phyloP scores from a whole-genome alignment of 768 basidiomycete species.

The Boletellus sp. region DNA sequence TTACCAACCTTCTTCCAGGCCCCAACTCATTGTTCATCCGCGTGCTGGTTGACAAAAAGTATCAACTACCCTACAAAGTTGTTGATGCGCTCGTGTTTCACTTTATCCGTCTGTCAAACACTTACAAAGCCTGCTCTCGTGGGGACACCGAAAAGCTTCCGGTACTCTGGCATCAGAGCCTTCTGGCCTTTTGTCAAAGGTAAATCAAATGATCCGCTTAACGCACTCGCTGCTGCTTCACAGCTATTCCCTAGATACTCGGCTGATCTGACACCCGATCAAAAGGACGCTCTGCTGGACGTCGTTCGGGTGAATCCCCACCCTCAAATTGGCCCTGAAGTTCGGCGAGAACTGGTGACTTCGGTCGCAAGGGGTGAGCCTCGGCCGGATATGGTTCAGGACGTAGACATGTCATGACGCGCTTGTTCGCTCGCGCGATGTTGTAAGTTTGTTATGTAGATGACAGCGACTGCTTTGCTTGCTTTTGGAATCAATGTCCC shows the following conservation, averaged over 20 bases:
- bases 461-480: too few species aligned
- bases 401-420: constrained; percentile 56
- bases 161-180: constrained; percentile 98
- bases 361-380: constrained; percentile 85
- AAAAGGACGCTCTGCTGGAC: constrained; percentile 95
- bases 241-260: constrained; percentile 64
- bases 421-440: neutral
- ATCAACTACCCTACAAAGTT: constrained; percentile 96
- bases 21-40: constrained; percentile 97
- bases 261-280: constrained; percentile 90
- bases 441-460: too few species aligned
- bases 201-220: constrained; percentile 28
- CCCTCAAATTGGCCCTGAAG: constrained; percentile 82
- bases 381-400: constrained; percentile 57
- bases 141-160: constrained; percentile 80
- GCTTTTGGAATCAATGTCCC: too few species aligned
- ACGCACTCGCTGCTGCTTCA: neutral
- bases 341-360: constrained; percentile 85
- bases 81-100: constrained; percentile 97
- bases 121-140: constrained; percentile 67
- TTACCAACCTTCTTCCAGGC: constrained; percentile 37
- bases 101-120: constrained; percentile 94
- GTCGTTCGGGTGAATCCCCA: constrained; percentile 85
- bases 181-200: constrained; percentile 93
- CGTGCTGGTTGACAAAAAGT: constrained; percentile 95